Base-by-base conservation (phyloP, 1,139 yeast species). In the Taiozyma sp. region DNA sequence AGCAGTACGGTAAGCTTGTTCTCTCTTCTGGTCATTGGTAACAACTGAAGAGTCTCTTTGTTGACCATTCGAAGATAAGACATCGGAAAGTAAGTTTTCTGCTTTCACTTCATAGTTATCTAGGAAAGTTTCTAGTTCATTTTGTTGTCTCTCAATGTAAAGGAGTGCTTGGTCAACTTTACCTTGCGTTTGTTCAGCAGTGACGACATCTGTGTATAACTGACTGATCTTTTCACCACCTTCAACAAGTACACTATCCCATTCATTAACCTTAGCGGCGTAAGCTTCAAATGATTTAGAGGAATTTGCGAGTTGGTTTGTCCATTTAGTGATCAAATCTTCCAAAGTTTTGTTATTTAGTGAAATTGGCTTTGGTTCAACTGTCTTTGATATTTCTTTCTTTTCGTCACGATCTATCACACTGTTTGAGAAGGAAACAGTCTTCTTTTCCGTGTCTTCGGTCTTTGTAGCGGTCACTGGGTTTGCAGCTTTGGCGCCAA, bases 321-420 rank as follows among this genome's bases (percentile, higher is more conserved):
- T 87, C 99, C 99, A 95, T 68, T 87, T 90, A 34, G 90, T 80
- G 48, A 95, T 87, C 56, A 93, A 77, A 65, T 93, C 99, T 62
- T 93, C 99, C 65, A 95, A 74, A 1, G 97, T 89, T 65, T 89
- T 89, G 70, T 93, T 93, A 61, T 88, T 90, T 47, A 95, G 77
- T 10, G 96, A 85, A 4, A 89, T 80, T 29, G 90, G 87, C 48
- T 80, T 76, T 16, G 89, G 84, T 57, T 80, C 82, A 26, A 83
- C 75, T 47, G 76, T 61, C 71, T 78, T 62, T 57, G 70, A 45
- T 4, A 50, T 60, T 24, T 61, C 65, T 46, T 62, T 62, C 50
- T 59, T 62, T 41, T 57, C 66, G 29, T 54, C 59, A 45, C 59
- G 57, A 41, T 50, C 58, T 46, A 57, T 51, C 9, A 53, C 52